A percentile compares a stretch with the other conserved stretches of the same genome.
Conservation (phyloP, 495 filamentous ascomycete species). For the Neurospora sp. region DNA sequence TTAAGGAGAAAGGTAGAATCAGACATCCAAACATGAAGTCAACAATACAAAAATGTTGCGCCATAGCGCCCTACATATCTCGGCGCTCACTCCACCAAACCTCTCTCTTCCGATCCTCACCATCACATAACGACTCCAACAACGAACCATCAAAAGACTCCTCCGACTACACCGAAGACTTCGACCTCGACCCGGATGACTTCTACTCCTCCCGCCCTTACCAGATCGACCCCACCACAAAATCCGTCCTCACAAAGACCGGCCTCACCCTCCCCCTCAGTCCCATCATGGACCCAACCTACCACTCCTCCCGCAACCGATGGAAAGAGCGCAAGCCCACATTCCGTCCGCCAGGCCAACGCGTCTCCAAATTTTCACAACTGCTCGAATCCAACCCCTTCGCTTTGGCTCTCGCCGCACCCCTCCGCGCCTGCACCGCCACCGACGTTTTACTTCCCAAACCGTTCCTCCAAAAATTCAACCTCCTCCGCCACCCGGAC, state of each 20-base stretch:
- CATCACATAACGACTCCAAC: not conserved
- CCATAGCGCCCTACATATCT: not conserved
- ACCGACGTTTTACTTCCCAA: slow-evolving; percentile 48
- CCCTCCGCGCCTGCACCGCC: slow-evolving; percentile 50
- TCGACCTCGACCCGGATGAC: not conserved
- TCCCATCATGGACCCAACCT: not conserved
- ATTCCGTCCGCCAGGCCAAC: not conserved
- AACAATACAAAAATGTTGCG: not conserved
- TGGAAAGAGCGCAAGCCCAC: not conserved
- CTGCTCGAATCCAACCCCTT: not conserved
- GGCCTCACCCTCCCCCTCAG: not conserved
- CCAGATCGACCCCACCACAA: not conserved
- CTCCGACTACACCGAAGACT: not conserved
- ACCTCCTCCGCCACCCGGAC: slow-evolving; percentile 45
- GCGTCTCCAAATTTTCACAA: not conserved
- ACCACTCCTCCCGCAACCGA: not conserved
- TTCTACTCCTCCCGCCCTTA: not conserved
- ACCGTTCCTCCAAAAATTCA: slow-evolving; percentile 55
- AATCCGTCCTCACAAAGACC: not conserved
- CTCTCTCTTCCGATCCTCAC: not conserved
- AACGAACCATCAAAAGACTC: not conserved
- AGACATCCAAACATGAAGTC: not conserved
- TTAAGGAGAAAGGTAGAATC: not conserved
- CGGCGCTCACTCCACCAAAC: not conserved
- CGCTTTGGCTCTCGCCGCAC: slow-evolving; percentile 54